phyloP scores from a whole-genome alignment of 2,329 filamentous ascomycete species.

The Colletotrichum chrysophilum region DNA sequence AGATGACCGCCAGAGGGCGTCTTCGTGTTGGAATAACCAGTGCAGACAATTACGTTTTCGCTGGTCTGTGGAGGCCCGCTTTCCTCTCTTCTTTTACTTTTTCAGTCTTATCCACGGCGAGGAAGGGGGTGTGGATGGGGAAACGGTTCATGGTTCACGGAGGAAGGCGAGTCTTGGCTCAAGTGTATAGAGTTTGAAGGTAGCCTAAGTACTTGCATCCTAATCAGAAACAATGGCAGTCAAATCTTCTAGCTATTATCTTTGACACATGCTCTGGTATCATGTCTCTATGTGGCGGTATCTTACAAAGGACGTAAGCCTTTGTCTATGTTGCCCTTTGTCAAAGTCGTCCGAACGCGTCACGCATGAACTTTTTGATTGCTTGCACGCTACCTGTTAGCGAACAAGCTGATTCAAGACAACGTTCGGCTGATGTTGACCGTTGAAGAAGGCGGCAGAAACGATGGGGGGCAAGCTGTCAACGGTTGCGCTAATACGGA shows the following conservation, averaged over 20 bases:
- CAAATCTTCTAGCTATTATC: not conserved
- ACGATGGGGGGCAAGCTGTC: not conserved
- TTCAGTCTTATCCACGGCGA: not conserved
- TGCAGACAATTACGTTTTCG: not conserved
- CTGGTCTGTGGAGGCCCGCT: not conserved
- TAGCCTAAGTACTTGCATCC: constrained; percentile 9
- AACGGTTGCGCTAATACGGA: not conserved
- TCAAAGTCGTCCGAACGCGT: not conserved
- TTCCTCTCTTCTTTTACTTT: not conserved
- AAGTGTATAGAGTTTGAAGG: constrained; percentile 11
- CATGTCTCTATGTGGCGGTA: not conserved
- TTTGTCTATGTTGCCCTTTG: not conserved
- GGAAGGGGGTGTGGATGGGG: not conserved
- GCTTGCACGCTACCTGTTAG: not conserved
- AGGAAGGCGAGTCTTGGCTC: constrained; percentile 3
- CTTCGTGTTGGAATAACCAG: not conserved
- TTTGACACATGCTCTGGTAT: not conserved
- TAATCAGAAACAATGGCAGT: not conserved
- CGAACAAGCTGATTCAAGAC: not conserved
- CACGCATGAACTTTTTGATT: not conserved
- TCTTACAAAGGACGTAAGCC: not conserved
- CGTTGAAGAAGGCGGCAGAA: not conserved
- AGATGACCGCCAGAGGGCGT: constrained; percentile 12
- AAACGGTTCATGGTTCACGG: not conserved
- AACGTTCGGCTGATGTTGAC: not conserved